Base-by-base conservation (phyloP, 805 yeast genomes). In the Lachancea waltii region DNA sequence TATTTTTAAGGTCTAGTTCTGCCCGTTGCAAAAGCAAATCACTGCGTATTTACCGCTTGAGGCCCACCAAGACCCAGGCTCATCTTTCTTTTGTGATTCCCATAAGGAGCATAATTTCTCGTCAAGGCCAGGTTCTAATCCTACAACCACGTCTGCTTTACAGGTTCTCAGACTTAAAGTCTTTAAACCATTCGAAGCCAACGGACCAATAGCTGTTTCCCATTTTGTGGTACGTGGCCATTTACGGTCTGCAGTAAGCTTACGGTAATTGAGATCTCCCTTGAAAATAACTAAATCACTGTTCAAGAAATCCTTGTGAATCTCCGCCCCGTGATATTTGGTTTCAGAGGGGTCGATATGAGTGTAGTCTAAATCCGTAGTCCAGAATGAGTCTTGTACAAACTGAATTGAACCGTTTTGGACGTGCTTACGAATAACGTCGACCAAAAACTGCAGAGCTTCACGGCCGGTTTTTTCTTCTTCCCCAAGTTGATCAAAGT, bases 211-310 rank as follows among this genome's bases (percentile, higher is more conserved):
- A 4, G 95, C 90, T 0, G 63, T 59, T 3, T 44, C 49, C 65
- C 90, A 94, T 2, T 87, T 72, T 0, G 95, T 85, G 3, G 86
- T 75, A 41, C 81, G 72, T 14, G 77, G 77, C 99, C 99, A 92
- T 50, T 70, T 70, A 61, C 89, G 73, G 54, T 92, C 99, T 35
- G 86, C 95, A 2, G 95, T 83, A 43, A 94, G 65, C 62, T 92
- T 92, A 63, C 99, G 77, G 65, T 94, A 90, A 66, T 92, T 92
- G 63, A 92, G 72, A 54, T 92, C 99, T 41, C 99, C 99, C 65
- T 92, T 92, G 62, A 90, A 81, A 45, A 92, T 77, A 14, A 85
- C 73, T 44, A 90, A 70, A 37, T 79, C 68, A 9, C 94, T 81
- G 11, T 78, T 64, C 43, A 65, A 58, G 46, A 92, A 67, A 38